Evolutionary conservation across 2,329 filamentous ascomycete species (phyloP), one percentile per base, ranked within the genome.

Genomic region (Metarhizium brunneum): DNA sequence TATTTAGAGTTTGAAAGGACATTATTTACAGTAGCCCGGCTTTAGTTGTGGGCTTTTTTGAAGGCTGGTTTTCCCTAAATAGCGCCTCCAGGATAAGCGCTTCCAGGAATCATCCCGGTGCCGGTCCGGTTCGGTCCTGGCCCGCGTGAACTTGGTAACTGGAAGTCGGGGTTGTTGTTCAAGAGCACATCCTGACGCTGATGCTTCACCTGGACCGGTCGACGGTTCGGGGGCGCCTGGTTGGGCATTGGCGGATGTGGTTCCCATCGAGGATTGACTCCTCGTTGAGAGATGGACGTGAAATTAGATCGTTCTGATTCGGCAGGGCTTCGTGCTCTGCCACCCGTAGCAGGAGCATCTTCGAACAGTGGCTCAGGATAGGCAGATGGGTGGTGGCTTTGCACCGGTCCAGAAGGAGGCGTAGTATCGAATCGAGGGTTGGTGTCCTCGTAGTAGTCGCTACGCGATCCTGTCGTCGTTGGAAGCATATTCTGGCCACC

Each of bases 141-240:
- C 54, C 66, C 66, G 53, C 73, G 71, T 50, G 63, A 67, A 25
- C 71, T 72, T 1, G 85, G 86, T 32, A 96, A 69, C 60, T 87
- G 81, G 71, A 96, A 96, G 69, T 96, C 91, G 0, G 92, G 91
- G 65, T 95, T 96, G 65, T 95, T 96, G 64, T 85, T 84, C 57
- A 95, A 76, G 43, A 95, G 73, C 52, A 91, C 78, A 62, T 95
- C 89, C 62, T 86, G 83, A 58, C 81, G 81, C 63, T 82, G 75
- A 61, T 86, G 83, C 56, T 81, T 81, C 64, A 82, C 74, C 65
- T 77, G 79, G 25, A 74, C 71, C 29, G 76, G 76, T 54, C 72
- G 65, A 43, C 74, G 73, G 42, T 73, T 69, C 20, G 71, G 73
- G 55, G 71, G 73, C 65, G 64, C 73, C 62, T 62, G 72, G 60